Evolutionary conservation across 1,284 basidiomycete genomes (phyloP), one percentile per base, ranked within the genome.

Genomic region (Ganoderma boninense): DNA sequence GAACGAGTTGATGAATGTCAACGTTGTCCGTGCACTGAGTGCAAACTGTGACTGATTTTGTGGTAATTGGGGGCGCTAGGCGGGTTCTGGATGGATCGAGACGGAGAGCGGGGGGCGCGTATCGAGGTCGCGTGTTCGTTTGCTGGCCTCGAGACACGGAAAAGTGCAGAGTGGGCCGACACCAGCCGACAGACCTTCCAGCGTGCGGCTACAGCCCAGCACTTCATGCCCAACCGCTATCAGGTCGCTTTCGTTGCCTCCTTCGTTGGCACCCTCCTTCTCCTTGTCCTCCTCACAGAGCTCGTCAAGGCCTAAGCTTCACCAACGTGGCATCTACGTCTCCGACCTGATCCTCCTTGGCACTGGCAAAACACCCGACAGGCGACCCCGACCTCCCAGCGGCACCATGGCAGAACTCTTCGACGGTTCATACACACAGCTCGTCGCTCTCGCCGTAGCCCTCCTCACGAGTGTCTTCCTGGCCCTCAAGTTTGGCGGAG

Each of bases 311-410:
- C 75, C 20, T n/a, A 82, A 79, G 70, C 88, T 93, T 74, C 78
- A 78, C 23, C 84, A 83, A 7, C 85, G 86, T 20, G 90, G 89
- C 74, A 90, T 88, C 85, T 82, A 89, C 81, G 61, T 89, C 73
- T 82, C 85, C 44, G 80, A 86, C 29, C 77, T 93, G 79, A 90
- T 93, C 73, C 89, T 93, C 78, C 79, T 91, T 62, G 91, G 91
- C 67, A 83, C 91, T 65, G 84, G 85, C 66, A 78, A 80, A 66
- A 70, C 64, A 20, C 65, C 65, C 43, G 26, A 43, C 4, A 52
- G 66, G 42, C 61, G 66, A 42, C 42, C 60, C 54, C 35, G 65
- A 65, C 32, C 66, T 16, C 60, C 64, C 26, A 59, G 43, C 32
- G 74, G 75, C 49, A 77, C 40, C 40, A 62, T 77, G 73, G 62